Conservation (phyloP, 345 rosid species). For the Populus alba region DNA sequence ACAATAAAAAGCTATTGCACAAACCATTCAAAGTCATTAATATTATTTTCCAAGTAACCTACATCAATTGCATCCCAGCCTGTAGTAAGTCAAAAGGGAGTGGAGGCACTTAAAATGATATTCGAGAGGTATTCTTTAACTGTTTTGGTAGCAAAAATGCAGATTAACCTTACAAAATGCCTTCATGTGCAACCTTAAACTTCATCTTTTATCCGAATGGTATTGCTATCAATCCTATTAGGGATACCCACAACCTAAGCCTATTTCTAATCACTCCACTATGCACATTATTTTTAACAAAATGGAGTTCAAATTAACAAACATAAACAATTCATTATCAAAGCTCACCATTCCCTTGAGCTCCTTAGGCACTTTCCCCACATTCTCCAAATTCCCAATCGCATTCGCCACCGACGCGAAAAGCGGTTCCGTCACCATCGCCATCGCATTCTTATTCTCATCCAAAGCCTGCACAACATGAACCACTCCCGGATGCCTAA, state of each 20-base stretch:
- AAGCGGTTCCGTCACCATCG: slow-evolving; percentile 96
- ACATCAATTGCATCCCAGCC: neutral
- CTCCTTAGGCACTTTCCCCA: slow-evolving; percentile 75
- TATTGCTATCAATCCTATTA: neutral
- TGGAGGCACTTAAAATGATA: neutral
- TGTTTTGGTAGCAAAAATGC: neutral
- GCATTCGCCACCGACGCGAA: slow-evolving; percentile 86
- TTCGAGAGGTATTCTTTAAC: neutral
- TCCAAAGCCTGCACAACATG: slow-evolving; percentile 96
- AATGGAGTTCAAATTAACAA: neutral
- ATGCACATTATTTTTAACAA: neutral
- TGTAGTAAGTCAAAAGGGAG: neutral
- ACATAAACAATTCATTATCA: neutral
- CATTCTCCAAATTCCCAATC: slow-evolving; percentile 80
- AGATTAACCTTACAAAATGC: neutral
- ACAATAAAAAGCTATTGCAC: neutral
- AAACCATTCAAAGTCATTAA: neutral
- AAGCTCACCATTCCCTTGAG: slow-evolving; percentile 73
- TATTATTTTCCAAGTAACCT: neutral
- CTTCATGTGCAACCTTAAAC: neutral
- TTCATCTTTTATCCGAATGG: neutral
- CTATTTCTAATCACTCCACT: neutral
- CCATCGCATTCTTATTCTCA: slow-evolving; percentile 89
- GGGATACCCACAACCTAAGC: neutral
- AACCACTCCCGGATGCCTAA: slow-evolving; percentile 95